Base-by-base conservation (phyloP, 139 green algal genomes). In the Haematococcus lacustris region DNA sequence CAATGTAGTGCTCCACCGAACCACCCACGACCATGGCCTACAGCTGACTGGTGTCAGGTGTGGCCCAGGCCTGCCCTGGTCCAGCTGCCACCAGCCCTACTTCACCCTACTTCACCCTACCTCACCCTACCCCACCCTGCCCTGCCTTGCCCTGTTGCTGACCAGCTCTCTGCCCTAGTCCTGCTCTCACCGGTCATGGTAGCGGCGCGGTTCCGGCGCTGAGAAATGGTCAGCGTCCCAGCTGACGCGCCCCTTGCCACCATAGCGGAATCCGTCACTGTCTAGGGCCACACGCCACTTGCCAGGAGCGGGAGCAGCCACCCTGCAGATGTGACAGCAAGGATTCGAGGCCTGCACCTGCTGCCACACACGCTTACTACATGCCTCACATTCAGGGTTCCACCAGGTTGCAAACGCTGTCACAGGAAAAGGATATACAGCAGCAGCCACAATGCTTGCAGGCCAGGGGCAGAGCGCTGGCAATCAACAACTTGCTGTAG, bases 241-340 rank as follows among this genome's bases (percentile, higher is more conserved):
- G 3, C 38, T n/a, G n/a, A 97, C 81, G 35, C 91, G 75, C 1
- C 90, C 89, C 37, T 82, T 26, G 26, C 94, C 93, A 0, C 92
- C 94, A 83, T 93, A 97, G 21, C 86, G 38, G 0, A 37, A 66
- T 6, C 84, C 89, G 75, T 98, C 95, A 7, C 32, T 93, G 82
- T 98, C 92, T n/a, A 98, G 79, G 28, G 80, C 85, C 30, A 96
- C 80, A 1, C 79, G 72, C 80, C 94, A 98, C 79, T 93, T 95
- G 60, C 94, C 83, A 39, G 78, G 76, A 33, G 39, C 51, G n/a
- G 76, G 83, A 25, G 76, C 74, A 26, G 80, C 80, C 38, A 88
- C 71, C 63, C 71, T 68, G 68, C 63, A 37, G 1, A 71, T 32
- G 41, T 47, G 30, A 32, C 25, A 34, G 50, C 25, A 39, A 40